phyloP scores from a whole-genome alignment of 768 basidiomycete species.

The Erythrobasidium yunnanense region DNA sequence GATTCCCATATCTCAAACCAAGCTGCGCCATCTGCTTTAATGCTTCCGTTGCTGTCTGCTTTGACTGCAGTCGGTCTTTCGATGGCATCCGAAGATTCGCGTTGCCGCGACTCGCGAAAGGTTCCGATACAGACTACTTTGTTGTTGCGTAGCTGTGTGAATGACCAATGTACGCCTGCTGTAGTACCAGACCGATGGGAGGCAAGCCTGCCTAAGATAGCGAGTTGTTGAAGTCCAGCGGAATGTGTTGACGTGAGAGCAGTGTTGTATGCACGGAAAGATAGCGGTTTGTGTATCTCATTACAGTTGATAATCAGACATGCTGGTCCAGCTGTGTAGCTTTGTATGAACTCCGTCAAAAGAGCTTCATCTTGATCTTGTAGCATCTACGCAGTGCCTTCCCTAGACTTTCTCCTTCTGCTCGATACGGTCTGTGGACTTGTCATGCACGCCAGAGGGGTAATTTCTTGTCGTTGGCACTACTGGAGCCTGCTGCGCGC shows the following conservation, averaged over 20 bases:
- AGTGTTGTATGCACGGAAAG: not conserved
- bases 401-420: too few relatives aligned
- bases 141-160: not conserved
- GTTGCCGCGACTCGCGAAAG: too few relatives aligned
- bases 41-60: not conserved
- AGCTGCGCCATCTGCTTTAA: not conserved
- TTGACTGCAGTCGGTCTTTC: too few relatives aligned
- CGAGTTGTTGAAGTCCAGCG: not conserved
- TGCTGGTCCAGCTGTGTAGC: not conserved
- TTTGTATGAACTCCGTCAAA: not conserved
- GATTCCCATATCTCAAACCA: slow-evolving; percentile 4
- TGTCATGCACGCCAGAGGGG: too few relatives aligned
- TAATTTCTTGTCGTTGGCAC: too few relatives aligned
- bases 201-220: not conserved
- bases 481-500: too few relatives aligned
- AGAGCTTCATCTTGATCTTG: not conserved
- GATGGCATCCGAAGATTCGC: too few relatives aligned
- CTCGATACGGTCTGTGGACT: too few relatives aligned
- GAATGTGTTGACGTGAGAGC: not conserved
- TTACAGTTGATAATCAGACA: not conserved
- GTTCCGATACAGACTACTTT: not conserved
- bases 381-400: not conserved
- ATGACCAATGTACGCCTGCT: not conserved
- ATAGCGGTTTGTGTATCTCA: not conserved
- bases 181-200: not conserved